A percentile compares a stretch with the other conserved stretches of the same genome.
These are phyloP conservation scores for Luzula sylvatica DNA, from an alignment of 176 grass and related monocot genomes.

Conservation along the genomic window DNA sequence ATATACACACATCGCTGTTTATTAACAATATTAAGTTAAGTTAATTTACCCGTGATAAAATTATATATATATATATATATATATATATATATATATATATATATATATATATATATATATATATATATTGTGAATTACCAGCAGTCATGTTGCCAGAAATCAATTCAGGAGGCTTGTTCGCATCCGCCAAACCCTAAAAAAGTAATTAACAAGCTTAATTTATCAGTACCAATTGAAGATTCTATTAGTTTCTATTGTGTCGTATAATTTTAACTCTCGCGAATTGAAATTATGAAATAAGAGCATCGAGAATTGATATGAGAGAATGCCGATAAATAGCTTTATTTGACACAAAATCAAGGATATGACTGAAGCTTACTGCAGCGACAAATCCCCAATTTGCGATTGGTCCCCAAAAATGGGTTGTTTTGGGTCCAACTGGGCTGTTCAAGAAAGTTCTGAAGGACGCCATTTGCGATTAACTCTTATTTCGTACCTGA, in stretches of 20 bases:
- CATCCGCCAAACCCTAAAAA: slow-evolving; percentile 65
- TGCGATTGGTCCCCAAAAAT: slow-evolving; percentile 74
- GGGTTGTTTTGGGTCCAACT: slow-evolving; percentile 70
- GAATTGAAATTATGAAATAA: too few relatives aligned
- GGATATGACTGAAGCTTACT: slow-evolving; percentile 23
- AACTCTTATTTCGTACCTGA: slow-evolving; percentile 6
- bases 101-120: not conserved
- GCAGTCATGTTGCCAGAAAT: slow-evolving; percentile 81
- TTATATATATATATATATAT: too few relatives aligned
- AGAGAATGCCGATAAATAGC: too few relatives aligned
- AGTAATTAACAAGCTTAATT: slow-evolving; percentile 9
- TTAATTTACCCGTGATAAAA: too few relatives aligned
- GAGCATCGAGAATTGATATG: too few relatives aligned
- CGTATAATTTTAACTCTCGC: too few relatives aligned
- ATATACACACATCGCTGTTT: slow-evolving; percentile 79
- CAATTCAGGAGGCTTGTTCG: slow-evolving; percentile 69
- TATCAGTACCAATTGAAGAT: not conserved
- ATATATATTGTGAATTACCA: slow-evolving; percentile 25
- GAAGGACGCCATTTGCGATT: slow-evolving; percentile 25
- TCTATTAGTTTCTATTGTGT: too few relatives aligned
- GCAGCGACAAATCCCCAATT: slow-evolving; percentile 66
- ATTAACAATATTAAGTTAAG: not conserved
- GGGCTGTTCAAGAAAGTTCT: slow-evolving; percentile 65
- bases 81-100: too few relatives aligned
- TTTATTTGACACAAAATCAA: not conserved